phyloP scores from a whole-genome alignment of 106 monocot species.

The Allium fistulosum region DNA sequence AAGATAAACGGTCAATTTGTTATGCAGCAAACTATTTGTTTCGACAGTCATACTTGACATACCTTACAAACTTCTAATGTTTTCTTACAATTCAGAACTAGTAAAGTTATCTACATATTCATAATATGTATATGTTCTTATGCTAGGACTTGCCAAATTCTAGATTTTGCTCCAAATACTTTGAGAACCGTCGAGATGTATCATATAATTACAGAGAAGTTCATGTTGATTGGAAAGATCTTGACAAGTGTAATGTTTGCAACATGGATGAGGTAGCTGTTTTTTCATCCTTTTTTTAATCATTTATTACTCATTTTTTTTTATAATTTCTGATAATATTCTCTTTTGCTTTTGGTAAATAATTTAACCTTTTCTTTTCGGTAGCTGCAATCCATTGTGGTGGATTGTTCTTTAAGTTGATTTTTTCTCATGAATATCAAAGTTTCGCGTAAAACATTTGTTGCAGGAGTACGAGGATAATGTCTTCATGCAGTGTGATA shows the following conservation, averaged over 20 bases:
- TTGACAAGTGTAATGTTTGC: constrained; percentile 93
- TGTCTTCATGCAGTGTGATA: constrained; percentile 95
- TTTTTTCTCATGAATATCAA: background rate
- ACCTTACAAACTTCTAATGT: background rate
- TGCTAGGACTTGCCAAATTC: constrained; percentile 63
- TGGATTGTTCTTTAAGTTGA: background rate
- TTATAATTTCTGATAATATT: background rate
- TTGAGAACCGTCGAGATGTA: constrained; percentile 23
- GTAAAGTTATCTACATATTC: too few species aligned
- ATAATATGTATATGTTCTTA: background rate
- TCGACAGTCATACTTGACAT: too few species aligned
- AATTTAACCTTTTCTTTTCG: too few species aligned
- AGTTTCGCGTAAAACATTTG: background rate
- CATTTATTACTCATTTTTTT: background rate
- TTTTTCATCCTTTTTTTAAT: background rate
- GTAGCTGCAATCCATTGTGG: too few species aligned
- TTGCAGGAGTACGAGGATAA: constrained; percentile 94
- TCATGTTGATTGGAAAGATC: constrained; percentile 87
- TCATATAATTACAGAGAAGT: constrained; percentile 79
- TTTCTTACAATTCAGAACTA: too few species aligned
- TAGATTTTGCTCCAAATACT: constrained; percentile 42
- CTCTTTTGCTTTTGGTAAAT: background rate
- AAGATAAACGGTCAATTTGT: too few species aligned
- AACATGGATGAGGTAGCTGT: constrained; percentile 92
- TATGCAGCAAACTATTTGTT: too few species aligned